Conservation (phyloP, 768 basidiomycete genomes). For the Pleurotus platypus region DNA sequence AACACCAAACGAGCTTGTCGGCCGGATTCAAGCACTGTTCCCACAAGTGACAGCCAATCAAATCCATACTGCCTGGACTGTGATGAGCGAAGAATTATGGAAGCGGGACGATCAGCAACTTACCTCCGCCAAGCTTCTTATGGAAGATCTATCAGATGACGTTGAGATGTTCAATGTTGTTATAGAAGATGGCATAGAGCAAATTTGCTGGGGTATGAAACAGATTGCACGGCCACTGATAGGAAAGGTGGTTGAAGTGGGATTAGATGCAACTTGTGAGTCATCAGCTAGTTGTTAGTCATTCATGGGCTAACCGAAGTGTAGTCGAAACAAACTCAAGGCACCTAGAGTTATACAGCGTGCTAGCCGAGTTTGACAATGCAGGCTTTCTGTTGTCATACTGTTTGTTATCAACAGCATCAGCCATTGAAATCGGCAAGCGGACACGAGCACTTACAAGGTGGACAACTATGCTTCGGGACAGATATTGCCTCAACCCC, state of each 20-base stretch:
- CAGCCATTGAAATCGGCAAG: conserved; percentile 15
- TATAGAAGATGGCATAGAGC: conserved; percentile 18
- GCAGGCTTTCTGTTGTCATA: conserved; percentile 21
- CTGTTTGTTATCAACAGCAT: conserved; percentile 18
- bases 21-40: conserved; percentile 27
- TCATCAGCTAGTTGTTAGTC: not conserved
- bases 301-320: not conserved
- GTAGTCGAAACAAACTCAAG: conserved; percentile 21
- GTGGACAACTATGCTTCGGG: conserved; percentile 12
- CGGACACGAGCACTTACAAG: conserved; percentile 14
- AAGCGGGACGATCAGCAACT: conserved; percentile 18
- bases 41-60: conserved; percentile 20
- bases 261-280: conserved; percentile 19
- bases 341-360: conserved; percentile 21
- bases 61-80: conserved; percentile 22
- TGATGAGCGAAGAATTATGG: conserved; percentile 23
- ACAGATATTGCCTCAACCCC: conserved; percentile 12
- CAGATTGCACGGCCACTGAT: conserved; percentile 10
- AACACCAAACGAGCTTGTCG: conserved; percentile 24
- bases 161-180: conserved; percentile 17
- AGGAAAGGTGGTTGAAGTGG: conserved; percentile 16
- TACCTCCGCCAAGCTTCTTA: conserved; percentile 18
- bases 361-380: conserved; percentile 19
- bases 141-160: conserved; percentile 16
- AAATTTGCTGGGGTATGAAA: conserved; percentile 20